Percentiles rank a stretch among this genome's conserved stretches.
Conservation (phyloP, 768 basidiomycete genomes). For the Thelephora aurantiotincta region DNA sequence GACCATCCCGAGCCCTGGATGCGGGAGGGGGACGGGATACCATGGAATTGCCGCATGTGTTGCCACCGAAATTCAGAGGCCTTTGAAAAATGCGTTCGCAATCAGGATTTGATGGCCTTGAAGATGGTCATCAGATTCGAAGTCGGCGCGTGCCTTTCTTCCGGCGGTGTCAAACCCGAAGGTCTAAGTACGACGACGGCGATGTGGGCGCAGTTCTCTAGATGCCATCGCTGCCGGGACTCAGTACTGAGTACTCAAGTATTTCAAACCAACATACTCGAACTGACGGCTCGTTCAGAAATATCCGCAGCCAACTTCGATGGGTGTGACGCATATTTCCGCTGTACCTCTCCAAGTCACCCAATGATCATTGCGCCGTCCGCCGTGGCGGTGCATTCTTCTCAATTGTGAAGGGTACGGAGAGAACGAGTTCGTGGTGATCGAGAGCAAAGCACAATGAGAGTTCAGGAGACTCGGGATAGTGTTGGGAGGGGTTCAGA, state of each 20-base stretch:
- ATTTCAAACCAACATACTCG: conserved; percentile 20
- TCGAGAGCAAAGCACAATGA: conserved; percentile 15
- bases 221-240: conserved; percentile 1
- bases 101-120: conserved; percentile 10
- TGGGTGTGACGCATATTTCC: conserved; percentile 50
- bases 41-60: conserved; percentile 53
- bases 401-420: conserved; percentile 28
- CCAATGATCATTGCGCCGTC: conserved; percentile 41
- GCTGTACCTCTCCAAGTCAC: conserved; percentile 54
- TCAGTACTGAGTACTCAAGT: conserved; percentile 16
- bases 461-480: conserved; percentile 18
- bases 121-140: conserved; percentile 15
- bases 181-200: conserved; percentile 7
- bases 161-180: neutral
- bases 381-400: conserved; percentile 42
- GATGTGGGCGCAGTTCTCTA: conserved; percentile 2
- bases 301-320: conserved; percentile 16
- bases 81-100: neutral
- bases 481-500: conserved; percentile 24
- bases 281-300: conserved; percentile 14
- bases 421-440: conserved; percentile 10
- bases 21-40: conserved; percentile 39
- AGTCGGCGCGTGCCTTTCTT: conserved; percentile 14
- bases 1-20: conserved; percentile 32
- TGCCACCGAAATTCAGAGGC: neutral